Evolutionary conservation across 2,329 filamentous ascomycete species (phyloP).

Genomic region (Fusarium annulatum): DNA sequence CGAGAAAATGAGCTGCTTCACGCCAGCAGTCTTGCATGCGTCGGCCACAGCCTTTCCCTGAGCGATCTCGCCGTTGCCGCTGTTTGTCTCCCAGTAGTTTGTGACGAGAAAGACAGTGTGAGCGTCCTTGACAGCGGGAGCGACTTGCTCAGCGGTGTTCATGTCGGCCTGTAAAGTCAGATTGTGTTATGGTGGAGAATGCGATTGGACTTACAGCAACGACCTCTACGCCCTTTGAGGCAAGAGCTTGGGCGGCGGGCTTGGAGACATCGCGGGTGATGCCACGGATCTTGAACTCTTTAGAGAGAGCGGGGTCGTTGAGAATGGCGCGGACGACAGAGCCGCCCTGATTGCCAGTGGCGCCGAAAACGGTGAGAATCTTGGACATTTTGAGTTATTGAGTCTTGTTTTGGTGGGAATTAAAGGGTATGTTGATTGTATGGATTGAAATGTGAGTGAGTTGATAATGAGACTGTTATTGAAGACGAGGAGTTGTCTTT

Average conservation of each 20-base stretch:
- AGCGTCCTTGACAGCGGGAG: conserved; percentile 54
- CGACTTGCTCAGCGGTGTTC: conserved; percentile 49
- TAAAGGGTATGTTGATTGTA: accelerated
- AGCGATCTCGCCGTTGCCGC: conserved; percentile 51
- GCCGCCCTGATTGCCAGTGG: conserved; percentile 62
- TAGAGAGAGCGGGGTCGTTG: conserved; percentile 57
- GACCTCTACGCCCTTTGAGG: conserved; percentile 56
- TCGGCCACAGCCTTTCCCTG: conserved; percentile 61
- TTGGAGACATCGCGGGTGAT: conserved; percentile 60
- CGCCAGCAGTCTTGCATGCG: conserved; percentile 55
- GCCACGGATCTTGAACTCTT: conserved; percentile 58
- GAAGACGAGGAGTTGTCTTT: neutral
- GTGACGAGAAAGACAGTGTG: conserved; percentile 58
- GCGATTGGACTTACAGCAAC: conserved; percentile 44
- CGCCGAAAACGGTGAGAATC: conserved; percentile 58
- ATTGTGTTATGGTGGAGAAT: neutral
- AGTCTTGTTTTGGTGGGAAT: neutral
- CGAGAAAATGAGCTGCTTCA: conserved; percentile 60
- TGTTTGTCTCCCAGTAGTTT: conserved; percentile 52
- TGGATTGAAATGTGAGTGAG: neutral
- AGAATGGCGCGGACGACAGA: conserved; percentile 59
- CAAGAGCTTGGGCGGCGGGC: conserved; percentile 52
- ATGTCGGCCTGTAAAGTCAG: conserved; percentile 53
- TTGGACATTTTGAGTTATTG: conserved; percentile 47
- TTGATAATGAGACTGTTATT: neutral